Evolutionary conservation across 495 filamentous ascomycete species (phyloP).

Genomic region (Tuber microsphaerosporum): DNA sequence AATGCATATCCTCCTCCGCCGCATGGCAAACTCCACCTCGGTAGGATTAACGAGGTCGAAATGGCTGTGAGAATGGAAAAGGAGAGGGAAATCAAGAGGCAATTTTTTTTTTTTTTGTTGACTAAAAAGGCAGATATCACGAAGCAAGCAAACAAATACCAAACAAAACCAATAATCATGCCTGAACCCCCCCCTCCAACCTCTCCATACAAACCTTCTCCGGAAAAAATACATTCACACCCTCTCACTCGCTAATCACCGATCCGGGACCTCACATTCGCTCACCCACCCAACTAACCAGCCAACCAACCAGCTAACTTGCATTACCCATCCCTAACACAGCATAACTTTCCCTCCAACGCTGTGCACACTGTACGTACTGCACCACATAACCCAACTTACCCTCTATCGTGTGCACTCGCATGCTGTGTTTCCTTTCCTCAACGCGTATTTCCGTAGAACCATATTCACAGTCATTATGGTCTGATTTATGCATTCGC

Average conservation of each 20-base stretch:
- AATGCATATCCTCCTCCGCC: neutral
- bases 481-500: neutral
- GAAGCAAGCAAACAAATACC: neutral
- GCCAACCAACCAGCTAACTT: neutral
- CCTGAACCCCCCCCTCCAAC: neutral
- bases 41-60: neutral
- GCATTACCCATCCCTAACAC: neutral
- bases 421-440: neutral
- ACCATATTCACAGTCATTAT: neutral
- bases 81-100: too few relatives aligned
- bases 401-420: neutral
- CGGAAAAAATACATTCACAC: neutral
- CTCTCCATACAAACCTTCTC: neutral
- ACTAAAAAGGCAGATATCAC: neutral
- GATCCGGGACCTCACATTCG: neutral
- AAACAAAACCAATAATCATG: neutral
- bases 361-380: neutral
- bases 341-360: neutral
- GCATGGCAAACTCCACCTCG: conserved; percentile 1
- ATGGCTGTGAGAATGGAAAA: neutral
- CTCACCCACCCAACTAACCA: neutral
- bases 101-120: too few relatives aligned
- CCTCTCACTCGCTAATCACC: neutral
- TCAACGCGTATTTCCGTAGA: neutral
- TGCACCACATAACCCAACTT: neutral